phyloP scores from a whole-genome alignment of 1,284 basidiomycete genomes.

The Puccinia horiana region DNA sequence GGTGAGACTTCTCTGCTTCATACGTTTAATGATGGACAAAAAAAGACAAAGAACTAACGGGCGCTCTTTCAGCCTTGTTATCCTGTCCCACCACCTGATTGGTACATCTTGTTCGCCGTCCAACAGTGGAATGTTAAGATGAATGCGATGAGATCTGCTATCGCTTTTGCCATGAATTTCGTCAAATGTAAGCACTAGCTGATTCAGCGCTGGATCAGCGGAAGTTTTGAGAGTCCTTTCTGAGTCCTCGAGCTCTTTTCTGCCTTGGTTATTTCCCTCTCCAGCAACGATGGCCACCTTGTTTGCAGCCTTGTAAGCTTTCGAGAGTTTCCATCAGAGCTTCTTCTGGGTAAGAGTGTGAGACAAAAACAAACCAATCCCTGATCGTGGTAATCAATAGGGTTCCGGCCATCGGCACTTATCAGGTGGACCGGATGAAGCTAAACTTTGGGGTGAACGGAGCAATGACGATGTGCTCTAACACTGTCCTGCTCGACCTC shows the following conservation, averaged over 20 bases:
- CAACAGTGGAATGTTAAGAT: conserved; percentile 49
- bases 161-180: conserved; percentile 27
- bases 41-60: not conserved
- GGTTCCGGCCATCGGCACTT: conserved; percentile 32
- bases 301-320: conserved; percentile 44
- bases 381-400: conserved; percentile 1
- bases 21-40: not conserved
- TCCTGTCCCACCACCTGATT: conserved; percentile 39
- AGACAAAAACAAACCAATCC: not conserved
- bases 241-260: not conserved
- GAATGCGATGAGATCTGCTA: conserved; percentile 40
- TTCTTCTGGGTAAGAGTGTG: not conserved
- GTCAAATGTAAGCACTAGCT: conserved; percentile 31
- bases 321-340: not conserved
- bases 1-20: conserved; percentile 8
- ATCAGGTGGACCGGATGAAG: conserved; percentile 39
- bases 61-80: conserved; percentile 44
- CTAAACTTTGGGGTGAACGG: conserved; percentile 42
- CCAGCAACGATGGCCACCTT: conserved; percentile 46
- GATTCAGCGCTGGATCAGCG: not conserved
- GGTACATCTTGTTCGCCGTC: conserved; percentile 49
- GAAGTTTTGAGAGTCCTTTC: not conserved
- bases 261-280: not conserved
- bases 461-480: conserved; percentile 47
- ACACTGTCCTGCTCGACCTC: conserved; percentile 42